Evolutionary conservation across 2,329 filamentous ascomycete genomes (phyloP).

Genomic region (Fusarium solani-melongenae): DNA sequence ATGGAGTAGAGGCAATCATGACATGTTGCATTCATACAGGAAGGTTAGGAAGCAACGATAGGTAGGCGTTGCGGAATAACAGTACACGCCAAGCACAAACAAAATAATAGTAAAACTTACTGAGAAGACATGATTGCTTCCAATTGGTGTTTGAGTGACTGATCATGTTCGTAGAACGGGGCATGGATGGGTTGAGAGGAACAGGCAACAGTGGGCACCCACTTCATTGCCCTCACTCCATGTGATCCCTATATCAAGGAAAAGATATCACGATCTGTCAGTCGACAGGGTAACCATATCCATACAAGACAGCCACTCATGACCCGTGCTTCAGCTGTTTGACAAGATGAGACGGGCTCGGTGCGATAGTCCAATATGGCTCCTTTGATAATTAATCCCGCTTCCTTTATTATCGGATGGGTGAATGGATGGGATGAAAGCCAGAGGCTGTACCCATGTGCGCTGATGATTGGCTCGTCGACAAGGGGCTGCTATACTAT

Average conservation of each 20-base stretch:
- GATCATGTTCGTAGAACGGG: not conserved
- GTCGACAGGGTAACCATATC: conserved; percentile 4
- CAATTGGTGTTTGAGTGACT: not conserved
- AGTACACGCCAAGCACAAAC: not conserved
- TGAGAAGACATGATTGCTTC: not conserved
- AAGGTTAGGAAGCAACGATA: not conserved
- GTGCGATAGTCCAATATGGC: conserved; percentile 1
- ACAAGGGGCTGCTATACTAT: conserved; percentile 2
- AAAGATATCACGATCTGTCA: not conserved
- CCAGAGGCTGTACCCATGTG: conserved; percentile 45
- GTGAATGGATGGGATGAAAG: conserved; percentile 15
- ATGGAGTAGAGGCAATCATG: not conserved
- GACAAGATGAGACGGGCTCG: conserved; percentile 12
- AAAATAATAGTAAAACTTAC: conserved; percentile 7
- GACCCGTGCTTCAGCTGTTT: conserved; percentile 35
- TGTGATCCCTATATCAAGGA: not conserved
- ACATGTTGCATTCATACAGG: not conserved
- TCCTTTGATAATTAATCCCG: conserved; percentile 2
- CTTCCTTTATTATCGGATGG: conserved; percentile 2
- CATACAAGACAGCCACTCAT: conserved; percentile 12
- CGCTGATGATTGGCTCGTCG: conserved; percentile 43
- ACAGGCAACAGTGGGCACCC: not conserved
- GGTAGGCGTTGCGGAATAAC: not conserved
- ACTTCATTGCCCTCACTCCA: not conserved
- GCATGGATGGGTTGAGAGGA: not conserved